Base-by-base conservation (phyloP, 805 yeast genomes). In the Pichia occidentalis region DNA sequence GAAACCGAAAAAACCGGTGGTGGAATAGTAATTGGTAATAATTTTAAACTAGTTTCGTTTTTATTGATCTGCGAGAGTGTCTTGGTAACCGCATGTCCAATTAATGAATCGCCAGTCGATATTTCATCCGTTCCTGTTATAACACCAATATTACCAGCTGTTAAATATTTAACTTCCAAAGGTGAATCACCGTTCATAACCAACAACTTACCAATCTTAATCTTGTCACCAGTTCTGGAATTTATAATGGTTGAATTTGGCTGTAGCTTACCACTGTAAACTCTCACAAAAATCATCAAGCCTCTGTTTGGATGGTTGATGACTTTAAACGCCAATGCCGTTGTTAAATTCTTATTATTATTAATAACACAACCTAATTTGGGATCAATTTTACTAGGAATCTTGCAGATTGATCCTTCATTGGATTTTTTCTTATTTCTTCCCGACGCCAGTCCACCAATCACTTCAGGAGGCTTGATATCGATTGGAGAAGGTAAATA, bases 1-100 rank as follows among this genome's bases (percentile, higher is more conserved):
- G 86, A 71, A 2, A 90, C 78, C 44, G 87, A 81, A 59, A 90
- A 92, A 5, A 92, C 92, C 0, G 97, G 95, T 1, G 95, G 95
- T 1, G 98, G 98, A 1, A 85, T 72, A 0, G 63, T 70, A 25
- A 90, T 90, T 0, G 97, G 95, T 40, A 80, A 70, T 22, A 88
- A 70, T 11, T 65, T 61, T 24, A 81, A 64, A 3, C 63, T 49
- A 36, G 66, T 64, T 22, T 73, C 62, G 1, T 73, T 70, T 18
- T 49, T 42, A 3, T 44, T 19, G 8, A 59, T 36, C 6, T 49
- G 46, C 10, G 32, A 40, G 1, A 47, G 22, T 40, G 70, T 76
- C 45, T 68, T 75, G 38, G 71, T 70, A 12, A 65, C 48, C 0
- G 73, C 68, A 53, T 79, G 80, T 1, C 81, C 68, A 9, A 88